phyloP scores from a whole-genome alignment of 129 eudicot species.

The Logfia minima region DNA sequence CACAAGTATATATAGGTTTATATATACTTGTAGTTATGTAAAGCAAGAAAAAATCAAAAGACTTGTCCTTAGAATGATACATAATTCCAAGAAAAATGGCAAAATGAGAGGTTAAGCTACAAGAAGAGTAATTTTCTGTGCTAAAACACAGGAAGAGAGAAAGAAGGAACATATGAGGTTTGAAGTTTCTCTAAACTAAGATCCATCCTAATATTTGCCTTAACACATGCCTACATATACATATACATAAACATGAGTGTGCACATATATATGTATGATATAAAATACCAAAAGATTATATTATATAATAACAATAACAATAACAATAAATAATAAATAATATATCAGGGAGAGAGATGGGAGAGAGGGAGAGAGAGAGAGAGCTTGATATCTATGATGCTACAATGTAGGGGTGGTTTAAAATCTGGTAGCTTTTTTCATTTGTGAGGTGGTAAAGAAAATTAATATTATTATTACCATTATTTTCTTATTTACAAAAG shows the following conservation, averaged over 20 bases:
- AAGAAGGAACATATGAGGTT: constrained; percentile 27
- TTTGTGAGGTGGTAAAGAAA: constrained; percentile 22
- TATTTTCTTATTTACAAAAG: no score
- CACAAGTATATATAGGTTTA: no score
- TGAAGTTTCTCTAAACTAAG: constrained; percentile 16
- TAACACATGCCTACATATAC: not conserved
- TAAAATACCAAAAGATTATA: not conserved
- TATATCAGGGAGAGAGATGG: not conserved
- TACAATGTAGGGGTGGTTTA: constrained; percentile 18
- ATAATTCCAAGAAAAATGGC: constrained; percentile 35
- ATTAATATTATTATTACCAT: not conserved
- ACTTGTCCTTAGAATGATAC: constrained; percentile 5
- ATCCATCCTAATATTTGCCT: constrained; percentile 23
- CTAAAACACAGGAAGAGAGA: constrained; percentile 33
- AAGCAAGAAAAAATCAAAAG: not conserved
- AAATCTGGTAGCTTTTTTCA: not conserved
- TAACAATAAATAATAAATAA: not conserved
- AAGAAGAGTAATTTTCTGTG: constrained; percentile 31
- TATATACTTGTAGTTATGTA: not conserved
- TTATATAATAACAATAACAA: no score
- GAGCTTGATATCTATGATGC: not conserved
- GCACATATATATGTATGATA: not conserved
- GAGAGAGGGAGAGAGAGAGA: not conserved
- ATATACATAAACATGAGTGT: not conserved
- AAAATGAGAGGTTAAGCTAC: constrained; percentile 22